Percentiles rank a stretch among this genome's conserved stretches.
Evolutionary conservation across 192 early-diverging fungal genomes (phyloP).

Genomic region (Coemansia sp.): DNA sequence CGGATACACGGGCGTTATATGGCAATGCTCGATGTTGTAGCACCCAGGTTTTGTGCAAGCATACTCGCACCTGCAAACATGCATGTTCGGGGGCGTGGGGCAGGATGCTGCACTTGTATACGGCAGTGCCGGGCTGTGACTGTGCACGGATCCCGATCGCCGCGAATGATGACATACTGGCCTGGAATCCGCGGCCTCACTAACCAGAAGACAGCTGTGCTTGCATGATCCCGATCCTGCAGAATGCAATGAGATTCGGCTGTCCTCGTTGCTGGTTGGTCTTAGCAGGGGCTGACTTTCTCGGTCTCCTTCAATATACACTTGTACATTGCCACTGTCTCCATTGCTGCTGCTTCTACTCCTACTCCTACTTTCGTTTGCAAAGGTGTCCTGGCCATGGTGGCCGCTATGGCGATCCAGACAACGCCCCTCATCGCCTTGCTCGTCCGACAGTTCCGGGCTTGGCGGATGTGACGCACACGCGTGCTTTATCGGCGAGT

Average conservation of each 20-base stretch:
- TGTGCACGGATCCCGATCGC: background rate
- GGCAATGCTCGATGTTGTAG: slow-evolving; percentile 45
- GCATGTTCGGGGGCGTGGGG: background rate
- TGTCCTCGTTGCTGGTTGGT: background rate
- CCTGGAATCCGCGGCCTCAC: background rate
- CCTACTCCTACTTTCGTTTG: background rate
- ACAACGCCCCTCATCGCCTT: background rate
- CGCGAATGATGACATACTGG: background rate
- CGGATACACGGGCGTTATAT: slow-evolving; percentile 46
- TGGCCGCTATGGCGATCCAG: background rate
- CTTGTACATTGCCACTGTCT: slow-evolving; percentile 1
- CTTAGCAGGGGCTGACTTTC: background rate
- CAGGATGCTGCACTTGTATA: background rate
- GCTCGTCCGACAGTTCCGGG: slow-evolving; percentile 6
- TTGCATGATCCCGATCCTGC: background rate
- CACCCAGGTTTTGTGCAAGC: slow-evolving; percentile 35
- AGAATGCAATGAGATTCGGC: background rate
- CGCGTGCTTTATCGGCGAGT: slow-evolving; percentile 47
- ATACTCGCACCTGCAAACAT: slow-evolving; percentile 35
- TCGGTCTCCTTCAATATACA: background rate
- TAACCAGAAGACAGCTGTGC: background rate
- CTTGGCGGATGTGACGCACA: slow-evolving; percentile 48
- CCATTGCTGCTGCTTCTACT: slow-evolving; percentile 10
- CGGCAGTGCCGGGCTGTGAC: background rate
- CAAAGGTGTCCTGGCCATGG: slow-evolving; percentile 4